phyloP scores from a whole-genome alignment of 2,329 filamentous ascomycete genomes.

The Hypomyces rosellus region DNA sequence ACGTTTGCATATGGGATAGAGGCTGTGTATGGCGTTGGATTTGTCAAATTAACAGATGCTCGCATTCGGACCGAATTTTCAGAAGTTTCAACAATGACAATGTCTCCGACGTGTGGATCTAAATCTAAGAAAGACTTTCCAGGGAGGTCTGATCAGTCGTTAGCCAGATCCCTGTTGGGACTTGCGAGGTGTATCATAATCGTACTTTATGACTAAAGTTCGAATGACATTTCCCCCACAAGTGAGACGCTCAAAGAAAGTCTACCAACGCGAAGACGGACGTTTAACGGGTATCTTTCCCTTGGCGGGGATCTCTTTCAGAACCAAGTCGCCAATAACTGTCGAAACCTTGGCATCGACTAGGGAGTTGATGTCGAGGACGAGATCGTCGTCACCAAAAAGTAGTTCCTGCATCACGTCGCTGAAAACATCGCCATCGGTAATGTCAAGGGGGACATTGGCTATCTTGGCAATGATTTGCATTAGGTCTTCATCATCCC shows the following conservation, averaged over 20 bases:
- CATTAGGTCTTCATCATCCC: constrained; percentile 55
- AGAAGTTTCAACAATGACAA: constrained; percentile 69
- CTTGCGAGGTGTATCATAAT: constrained; percentile 16
- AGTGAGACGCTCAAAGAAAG: constrained; percentile 16
- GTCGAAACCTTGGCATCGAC: constrained; percentile 82
- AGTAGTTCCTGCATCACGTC: constrained; percentile 75
- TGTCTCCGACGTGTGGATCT: constrained; percentile 60
- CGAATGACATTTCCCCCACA: constrained; percentile 21
- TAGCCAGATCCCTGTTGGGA: constrained; percentile 22
- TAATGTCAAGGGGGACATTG: constrained; percentile 76
- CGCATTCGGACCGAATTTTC: constrained; percentile 63
- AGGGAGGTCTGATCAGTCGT: constrained; percentile 48
- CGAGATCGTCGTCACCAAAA: constrained; percentile 64
- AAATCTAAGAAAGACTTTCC: constrained; percentile 43
- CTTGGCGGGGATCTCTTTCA: constrained; percentile 79
- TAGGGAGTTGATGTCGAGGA: constrained; percentile 66
- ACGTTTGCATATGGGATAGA: constrained; percentile 74
- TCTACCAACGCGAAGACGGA: constrained; percentile 60
- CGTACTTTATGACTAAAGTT: constrained; percentile 11
- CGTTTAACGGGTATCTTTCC: constrained; percentile 87
- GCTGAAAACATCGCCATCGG: constrained; percentile 70
- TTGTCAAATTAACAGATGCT: constrained; percentile 75
- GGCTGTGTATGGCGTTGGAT: constrained; percentile 82
- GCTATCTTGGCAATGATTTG: constrained; percentile 70
- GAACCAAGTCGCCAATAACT: constrained; percentile 69